Percentiles rank a stretch among this genome's conserved stretches.
Conservation (phyloP, 192 early-diverging fungal genomes). For the Coemansia erecta region DNA sequence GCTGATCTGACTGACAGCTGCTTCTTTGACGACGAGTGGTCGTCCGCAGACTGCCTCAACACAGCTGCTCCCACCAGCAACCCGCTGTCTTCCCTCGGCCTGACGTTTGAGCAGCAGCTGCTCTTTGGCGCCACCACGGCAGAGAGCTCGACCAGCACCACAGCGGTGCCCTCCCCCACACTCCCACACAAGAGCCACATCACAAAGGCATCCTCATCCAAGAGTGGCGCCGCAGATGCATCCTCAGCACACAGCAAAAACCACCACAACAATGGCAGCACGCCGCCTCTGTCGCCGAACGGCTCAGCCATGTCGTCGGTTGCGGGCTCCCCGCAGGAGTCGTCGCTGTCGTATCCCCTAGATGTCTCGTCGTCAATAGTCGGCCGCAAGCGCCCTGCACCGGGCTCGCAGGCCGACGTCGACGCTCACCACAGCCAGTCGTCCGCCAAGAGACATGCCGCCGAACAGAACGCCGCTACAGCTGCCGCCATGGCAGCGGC, state of each 20-base stretch:
- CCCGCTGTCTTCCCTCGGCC: constrained; percentile 42
- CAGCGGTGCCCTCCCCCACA: constrained; percentile 28
- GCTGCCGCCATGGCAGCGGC: constrained; percentile 1
- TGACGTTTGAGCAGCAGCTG: constrained; percentile 50
- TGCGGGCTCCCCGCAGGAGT: constrained; percentile 46
- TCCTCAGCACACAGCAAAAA: constrained; percentile 3
- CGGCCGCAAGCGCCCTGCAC: constrained; percentile 50
- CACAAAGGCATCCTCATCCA: constrained; percentile 9
- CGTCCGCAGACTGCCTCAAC: constrained; percentile 32
- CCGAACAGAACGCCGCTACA: constrained; percentile 11
- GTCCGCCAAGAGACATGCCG: constrained; percentile 31
- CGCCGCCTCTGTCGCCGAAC: constrained; percentile 46
- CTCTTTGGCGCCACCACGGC: constrained; percentile 36
- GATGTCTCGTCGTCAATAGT: constrained; percentile 19
- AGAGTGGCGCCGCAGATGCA: not conserved
- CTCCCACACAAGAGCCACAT: constrained; percentile 18
- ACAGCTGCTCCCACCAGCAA: constrained; percentile 1
- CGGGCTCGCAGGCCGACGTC: constrained; percentile 5
- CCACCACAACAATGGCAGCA: not conserved
- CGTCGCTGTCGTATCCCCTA: constrained; percentile 23
- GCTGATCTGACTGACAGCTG: constrained; percentile 42
- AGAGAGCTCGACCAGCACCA: constrained; percentile 27
- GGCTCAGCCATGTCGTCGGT: constrained; percentile 43
- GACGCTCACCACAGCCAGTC: constrained; percentile 11
- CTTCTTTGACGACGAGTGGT: constrained; percentile 54